A percentile compares a stretch with the other conserved stretches of the same genome.
phyloP scores from a whole-genome alignment of 495 filamentous ascomycete species.

The Entonaema liquescens region DNA sequence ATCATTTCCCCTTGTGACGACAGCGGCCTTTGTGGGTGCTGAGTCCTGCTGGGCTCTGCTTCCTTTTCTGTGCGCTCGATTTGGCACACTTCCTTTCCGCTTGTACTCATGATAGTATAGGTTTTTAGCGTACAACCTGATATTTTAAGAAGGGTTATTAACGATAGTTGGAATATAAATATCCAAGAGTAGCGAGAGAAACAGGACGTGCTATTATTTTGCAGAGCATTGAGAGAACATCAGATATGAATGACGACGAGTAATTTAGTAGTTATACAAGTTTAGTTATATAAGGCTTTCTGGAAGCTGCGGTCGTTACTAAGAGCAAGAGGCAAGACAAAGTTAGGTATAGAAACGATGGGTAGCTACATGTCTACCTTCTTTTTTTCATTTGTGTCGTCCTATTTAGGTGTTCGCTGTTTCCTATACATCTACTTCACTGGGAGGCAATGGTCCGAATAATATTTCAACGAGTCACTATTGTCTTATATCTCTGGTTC shows the following conservation, averaged over 20 bases:
- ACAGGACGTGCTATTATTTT: background rate
- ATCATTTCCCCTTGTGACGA: background rate
- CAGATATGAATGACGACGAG: background rate
- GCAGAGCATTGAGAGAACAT: too few species aligned
- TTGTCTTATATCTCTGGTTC: too few species aligned
- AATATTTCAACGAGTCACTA: too few species aligned
- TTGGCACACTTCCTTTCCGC: background rate
- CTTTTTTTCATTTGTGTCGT: background rate
- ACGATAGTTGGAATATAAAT: background rate
- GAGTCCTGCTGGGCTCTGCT: background rate
- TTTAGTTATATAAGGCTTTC: too few species aligned
- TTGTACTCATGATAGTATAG: background rate
- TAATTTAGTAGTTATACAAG: background rate
- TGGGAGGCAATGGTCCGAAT: too few species aligned
- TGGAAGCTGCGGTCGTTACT: background rate
- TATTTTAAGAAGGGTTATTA: background rate
- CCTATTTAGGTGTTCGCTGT: background rate
- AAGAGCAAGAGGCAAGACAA: background rate
- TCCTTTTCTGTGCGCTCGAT: background rate
- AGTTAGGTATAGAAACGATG: too few species aligned
- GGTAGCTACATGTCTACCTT: background rate
- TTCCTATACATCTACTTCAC: too few species aligned
- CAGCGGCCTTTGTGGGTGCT: background rate
- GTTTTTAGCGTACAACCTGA: background rate
- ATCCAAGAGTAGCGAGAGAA: background rate